Evolutionary conservation across 2,329 filamentous ascomycete genomes (phyloP), one percentile per base, ranked within the genome.

Genomic region (Aspergillus sp.): DNA sequence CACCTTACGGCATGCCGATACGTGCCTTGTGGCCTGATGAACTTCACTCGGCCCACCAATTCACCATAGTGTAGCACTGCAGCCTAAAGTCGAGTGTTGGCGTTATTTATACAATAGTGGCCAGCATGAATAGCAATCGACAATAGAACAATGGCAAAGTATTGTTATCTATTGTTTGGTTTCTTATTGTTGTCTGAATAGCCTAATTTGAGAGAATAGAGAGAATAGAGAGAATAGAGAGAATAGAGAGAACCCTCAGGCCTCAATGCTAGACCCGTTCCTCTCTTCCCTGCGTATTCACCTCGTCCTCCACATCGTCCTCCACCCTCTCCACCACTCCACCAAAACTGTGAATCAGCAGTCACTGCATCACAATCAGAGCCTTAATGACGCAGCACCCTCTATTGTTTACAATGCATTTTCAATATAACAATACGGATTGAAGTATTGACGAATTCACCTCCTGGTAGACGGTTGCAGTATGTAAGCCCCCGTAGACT

Each of bases 341-440:
- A 7, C 4, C 20, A 13, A 20, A n/a, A 41, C 51, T 15, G 20
- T 54, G n/a, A 42, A 54, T 40, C 33, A 22, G 34, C 4, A 46
- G 13, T 15, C 8, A 27, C 4, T 46, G 8, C 20, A 30, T 20
- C 3, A 47, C 51, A 54, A 48, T 54, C 49, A 42, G n/a, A 46
- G 17, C 15, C 4, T 39, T 22, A 45, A 48, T 54, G 17, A 5
- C 42, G 13, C 20, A 5, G n/a, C 1, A 33, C 59, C 47, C 22
- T 60, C 50, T 47, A 58, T 51, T 57, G 45, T 39, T 63, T 60
- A 47, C 17, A 48, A 53, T 52, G 41, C 34, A 37, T 8, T 9
- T 11, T 12, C 13, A n/a, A 46, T 46, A 20, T 37, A 44, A 27
- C 62, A 63, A 47, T 53, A 44, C 27, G 15, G 42, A 47, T 17